Percentiles rank a stretch among this genome's conserved stretches.
phyloP scores from a whole-genome alignment of 495 filamentous ascomycete genomes.

The Talaromyces proteolyticus region DNA sequence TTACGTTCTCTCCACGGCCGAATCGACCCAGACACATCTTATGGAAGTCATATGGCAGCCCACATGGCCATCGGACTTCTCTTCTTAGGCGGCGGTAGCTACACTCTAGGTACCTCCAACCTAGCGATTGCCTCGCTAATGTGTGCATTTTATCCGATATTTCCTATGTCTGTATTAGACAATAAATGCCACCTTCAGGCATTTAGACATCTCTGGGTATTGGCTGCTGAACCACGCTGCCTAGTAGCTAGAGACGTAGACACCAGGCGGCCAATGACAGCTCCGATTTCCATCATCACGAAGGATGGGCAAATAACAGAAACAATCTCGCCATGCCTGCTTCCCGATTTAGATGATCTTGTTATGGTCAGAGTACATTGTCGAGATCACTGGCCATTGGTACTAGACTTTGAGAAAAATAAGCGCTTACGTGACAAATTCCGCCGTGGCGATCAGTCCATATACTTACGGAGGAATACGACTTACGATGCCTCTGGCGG shows the following conservation, averaged over 20 bases:
- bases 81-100: constrained; percentile 86
- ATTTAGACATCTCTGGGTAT: constrained; percentile 95
- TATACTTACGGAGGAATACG: constrained; percentile 77
- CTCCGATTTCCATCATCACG: constrained; percentile 59
- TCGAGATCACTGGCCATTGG: constrained; percentile 78
- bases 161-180: constrained; percentile 81
- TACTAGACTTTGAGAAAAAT: constrained; percentile 69
- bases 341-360: constrained; percentile 73
- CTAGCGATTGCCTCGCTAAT: constrained; percentile 80
- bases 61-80: constrained; percentile 89
- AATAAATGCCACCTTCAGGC: constrained; percentile 94
- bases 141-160: constrained; percentile 90
- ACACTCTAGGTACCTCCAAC: constrained; percentile 87
- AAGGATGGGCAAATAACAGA: constrained; percentile 37
- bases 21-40: constrained; percentile 77
- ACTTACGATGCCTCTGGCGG: constrained; percentile 56
- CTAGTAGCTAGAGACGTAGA: constrained; percentile 79
- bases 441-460: constrained; percentile 57
- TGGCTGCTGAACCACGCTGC: constrained; percentile 86
- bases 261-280: constrained; percentile 67
- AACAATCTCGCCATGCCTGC: constrained; percentile 65
- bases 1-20: constrained; percentile 83
- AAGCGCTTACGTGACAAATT: constrained; percentile 63
- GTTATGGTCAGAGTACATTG: constrained; percentile 59
- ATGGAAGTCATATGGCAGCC: constrained; percentile 86